These are phyloP conservation scores for Amylocarpus encephaloides DNA, from an alignment of 2,329 filamentous ascomycete genomes.

Conservation along the genomic window DNA sequence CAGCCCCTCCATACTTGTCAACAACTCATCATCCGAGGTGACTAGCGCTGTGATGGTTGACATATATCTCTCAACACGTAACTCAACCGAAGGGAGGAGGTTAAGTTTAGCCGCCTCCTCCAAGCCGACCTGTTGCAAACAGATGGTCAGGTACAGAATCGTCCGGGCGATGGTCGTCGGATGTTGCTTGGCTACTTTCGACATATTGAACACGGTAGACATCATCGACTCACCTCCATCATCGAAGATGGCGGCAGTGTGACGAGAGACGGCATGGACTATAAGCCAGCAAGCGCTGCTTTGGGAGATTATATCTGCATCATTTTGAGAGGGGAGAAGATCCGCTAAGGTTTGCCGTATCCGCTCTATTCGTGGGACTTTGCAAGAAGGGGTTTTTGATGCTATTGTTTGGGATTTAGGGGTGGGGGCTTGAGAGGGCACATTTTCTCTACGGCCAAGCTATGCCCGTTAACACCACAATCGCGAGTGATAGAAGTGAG, in stretches of 20 bases:
- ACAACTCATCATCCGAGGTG: slow-evolving; percentile 31
- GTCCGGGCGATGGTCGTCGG: slow-evolving; percentile 25
- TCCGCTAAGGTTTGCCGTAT: slow-evolving; percentile 25
- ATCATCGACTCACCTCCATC: neutral
- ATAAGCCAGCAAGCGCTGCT: slow-evolving; percentile 25
- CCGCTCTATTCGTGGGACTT: slow-evolving; percentile 22
- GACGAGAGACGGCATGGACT: slow-evolving; percentile 19
- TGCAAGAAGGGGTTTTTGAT: slow-evolving; percentile 10
- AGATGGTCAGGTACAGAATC: slow-evolving; percentile 26
- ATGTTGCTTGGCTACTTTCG: slow-evolving; percentile 19
- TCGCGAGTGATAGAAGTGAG: neutral
- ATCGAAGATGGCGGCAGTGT: slow-evolving; percentile 4
- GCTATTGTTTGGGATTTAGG: slow-evolving; percentile 15
- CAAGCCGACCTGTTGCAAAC: slow-evolving; percentile 26
- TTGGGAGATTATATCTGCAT: slow-evolving; percentile 21
- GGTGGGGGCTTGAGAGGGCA: slow-evolving; percentile 17
- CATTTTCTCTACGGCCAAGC: slow-evolving; percentile 23
- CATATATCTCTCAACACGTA: slow-evolving; percentile 26
- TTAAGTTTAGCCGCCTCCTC: slow-evolving; percentile 20
- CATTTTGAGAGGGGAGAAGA: slow-evolving; percentile 27
- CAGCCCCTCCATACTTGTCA: slow-evolving; percentile 43
- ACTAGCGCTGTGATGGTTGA: slow-evolving; percentile 21
- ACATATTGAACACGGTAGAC: slow-evolving; percentile 19
- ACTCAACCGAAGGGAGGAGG: slow-evolving; percentile 16
- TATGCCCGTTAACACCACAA: slow-evolving; percentile 9